These are phyloP conservation scores for Penicillium paneum DNA, from an alignment of 2,329 filamentous ascomycete genomes.

Conservation along the genomic window DNA sequence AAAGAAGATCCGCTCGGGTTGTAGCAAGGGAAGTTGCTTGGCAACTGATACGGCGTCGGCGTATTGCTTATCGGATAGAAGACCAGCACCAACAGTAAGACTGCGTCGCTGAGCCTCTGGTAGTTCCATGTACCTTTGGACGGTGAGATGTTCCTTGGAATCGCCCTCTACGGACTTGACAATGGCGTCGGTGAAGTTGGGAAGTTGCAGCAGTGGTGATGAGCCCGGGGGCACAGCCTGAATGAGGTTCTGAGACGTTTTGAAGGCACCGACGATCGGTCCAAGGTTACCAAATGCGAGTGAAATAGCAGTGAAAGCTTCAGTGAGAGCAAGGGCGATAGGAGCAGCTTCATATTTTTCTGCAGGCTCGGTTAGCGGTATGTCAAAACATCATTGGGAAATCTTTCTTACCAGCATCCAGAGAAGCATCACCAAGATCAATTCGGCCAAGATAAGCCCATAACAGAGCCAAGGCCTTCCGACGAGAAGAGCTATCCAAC, in stretches of 20 bases:
- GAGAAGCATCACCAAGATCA: conserved; percentile 71
- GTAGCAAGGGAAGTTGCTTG: conserved; percentile 76
- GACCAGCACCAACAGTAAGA: conserved; percentile 65
- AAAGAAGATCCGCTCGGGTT: conserved; percentile 92
- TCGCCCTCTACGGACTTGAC: conserved; percentile 49
- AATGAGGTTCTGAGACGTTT: conserved; percentile 78
- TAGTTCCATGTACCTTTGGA: conserved; percentile 86
- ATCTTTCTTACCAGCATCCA: conserved; percentile 60
- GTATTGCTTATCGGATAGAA: conserved; percentile 75
- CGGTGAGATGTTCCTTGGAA: conserved; percentile 68
- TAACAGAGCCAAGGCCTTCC: conserved; percentile 83
- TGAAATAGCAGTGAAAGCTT: conserved; percentile 80
- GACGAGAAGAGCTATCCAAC: conserved; percentile 72
- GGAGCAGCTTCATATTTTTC: conserved; percentile 88
- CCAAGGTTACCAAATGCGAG: conserved; percentile 81
- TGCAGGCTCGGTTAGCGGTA: conserved; percentile 23
- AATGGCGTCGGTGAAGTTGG: conserved; percentile 69
- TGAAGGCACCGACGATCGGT: conserved; percentile 78
- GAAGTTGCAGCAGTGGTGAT: conserved; percentile 87
- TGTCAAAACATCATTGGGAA: neutral
- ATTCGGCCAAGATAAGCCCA: conserved; percentile 94
- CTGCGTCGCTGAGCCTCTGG: conserved; percentile 70
- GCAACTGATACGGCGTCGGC: conserved; percentile 71
- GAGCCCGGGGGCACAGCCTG: conserved; percentile 81
- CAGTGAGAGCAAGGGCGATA: conserved; percentile 77